phyloP scores from a whole-genome alignment of 768 basidiomycete genomes.

The Pleurotus eryngii region DNA sequence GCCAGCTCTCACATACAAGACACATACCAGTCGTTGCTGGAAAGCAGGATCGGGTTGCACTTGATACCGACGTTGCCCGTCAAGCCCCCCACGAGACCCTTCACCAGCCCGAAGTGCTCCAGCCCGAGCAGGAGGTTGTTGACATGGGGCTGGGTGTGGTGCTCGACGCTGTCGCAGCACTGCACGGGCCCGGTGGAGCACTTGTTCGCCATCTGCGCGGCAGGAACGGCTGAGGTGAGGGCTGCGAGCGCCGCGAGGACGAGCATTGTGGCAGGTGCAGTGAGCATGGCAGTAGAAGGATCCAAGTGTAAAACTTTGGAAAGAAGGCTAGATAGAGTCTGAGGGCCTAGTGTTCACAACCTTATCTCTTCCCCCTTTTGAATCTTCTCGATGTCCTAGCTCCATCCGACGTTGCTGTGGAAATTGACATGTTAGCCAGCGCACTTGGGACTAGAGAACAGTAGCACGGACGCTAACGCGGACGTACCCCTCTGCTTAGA shows the following conservation, averaged over 20 bases:
- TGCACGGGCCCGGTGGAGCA: conserved; percentile 1
- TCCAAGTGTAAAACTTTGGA: conserved; percentile 6
- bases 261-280: neutral
- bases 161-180: conserved; percentile 8
- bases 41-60: neutral
- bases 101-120: neutral
- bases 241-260: conserved; percentile 4
- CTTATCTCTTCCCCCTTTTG: too few relatives aligned
- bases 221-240: neutral
- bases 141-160: conserved; percentile 2
- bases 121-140: conserved; percentile 5
- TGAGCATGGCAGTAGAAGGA: neutral
- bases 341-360: too few relatives aligned
- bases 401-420: too few relatives aligned
- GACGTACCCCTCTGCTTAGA: too few relatives aligned
- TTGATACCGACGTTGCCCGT: conserved; percentile 5
- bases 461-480: too few relatives aligned
- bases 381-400: too few relatives aligned
- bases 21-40: neutral
- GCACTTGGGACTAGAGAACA: too few relatives aligned
- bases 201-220: neutral
- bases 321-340: neutral
- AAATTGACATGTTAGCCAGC: too few relatives aligned
- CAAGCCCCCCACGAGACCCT: neutral
- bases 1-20: neutral